A percentile compares a stretch with the other conserved stretches of the same genome.
Conservation (phyloP, 305 asterid species). For the Ruellia speciosa region DNA sequence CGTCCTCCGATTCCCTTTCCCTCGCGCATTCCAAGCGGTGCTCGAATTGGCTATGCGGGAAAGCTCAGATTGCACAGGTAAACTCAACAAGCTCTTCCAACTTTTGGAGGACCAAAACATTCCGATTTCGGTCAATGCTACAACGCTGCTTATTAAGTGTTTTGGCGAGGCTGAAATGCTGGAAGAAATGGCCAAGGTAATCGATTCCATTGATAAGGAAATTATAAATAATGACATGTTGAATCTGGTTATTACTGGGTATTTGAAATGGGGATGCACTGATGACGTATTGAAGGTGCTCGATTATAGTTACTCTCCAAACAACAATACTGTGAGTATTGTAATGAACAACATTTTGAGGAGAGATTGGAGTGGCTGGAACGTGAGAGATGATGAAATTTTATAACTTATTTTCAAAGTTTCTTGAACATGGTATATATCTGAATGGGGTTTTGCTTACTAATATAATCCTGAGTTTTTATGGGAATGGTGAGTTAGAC, state of each 20-base stretch:
- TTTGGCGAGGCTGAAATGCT: conserved; percentile 45
- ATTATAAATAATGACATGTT: conserved; percentile 33
- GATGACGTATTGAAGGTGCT: conserved; percentile 69
- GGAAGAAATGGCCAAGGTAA: conserved; percentile 41
- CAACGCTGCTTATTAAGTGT: conserved; percentile 40
- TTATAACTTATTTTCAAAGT: conserved; percentile 33
- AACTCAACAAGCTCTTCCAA: conserved; percentile 44
- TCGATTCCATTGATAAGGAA: conserved; percentile 32
- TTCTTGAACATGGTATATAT: conserved; percentile 35
- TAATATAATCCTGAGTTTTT: conserved; percentile 40
- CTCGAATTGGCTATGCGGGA: conserved; percentile 53
- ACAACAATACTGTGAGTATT: conserved; percentile 33
- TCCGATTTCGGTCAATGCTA: conserved; percentile 49
- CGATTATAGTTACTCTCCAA: conserved; percentile 52
- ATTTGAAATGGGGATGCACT: conserved; percentile 31
- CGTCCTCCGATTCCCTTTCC: conserved; percentile 30
- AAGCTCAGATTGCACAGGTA: conserved; percentile 22
- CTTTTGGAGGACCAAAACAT: conserved; percentile 31
- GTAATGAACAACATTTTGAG: conserved; percentile 34
- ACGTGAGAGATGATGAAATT: conserved; percentile 42
- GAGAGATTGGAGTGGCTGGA: conserved; percentile 36
- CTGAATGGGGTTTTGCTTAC: conserved; percentile 32
- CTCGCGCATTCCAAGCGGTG: conserved; percentile 53
- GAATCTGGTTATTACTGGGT: conserved; percentile 37
- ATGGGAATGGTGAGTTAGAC: conserved; percentile 37